These are phyloP conservation scores for Rosa persica DNA, from an alignment of 306 rosid genomes.

Conservation along the genomic window DNA sequence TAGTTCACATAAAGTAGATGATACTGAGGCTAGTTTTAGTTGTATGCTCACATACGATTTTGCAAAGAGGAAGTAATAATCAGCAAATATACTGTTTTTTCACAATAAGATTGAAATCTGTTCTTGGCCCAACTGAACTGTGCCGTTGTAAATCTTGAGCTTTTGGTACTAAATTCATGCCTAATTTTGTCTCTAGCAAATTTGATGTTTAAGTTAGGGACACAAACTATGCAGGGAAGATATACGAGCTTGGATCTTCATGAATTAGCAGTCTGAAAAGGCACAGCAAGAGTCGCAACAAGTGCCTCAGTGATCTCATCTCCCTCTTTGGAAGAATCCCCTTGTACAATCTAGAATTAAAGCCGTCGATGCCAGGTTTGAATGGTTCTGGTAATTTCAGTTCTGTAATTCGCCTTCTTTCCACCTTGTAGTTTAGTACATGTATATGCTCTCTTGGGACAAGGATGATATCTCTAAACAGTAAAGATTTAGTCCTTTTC, in stretches of 20 bases:
- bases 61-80: too few species aligned
- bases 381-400: slow-evolving; percentile 56
- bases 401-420: too few species aligned
- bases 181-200: neutral
- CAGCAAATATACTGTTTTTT: too few species aligned
- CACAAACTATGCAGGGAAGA: slow-evolving; percentile 45
- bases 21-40: neutral
- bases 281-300: slow-evolving; percentile 37
- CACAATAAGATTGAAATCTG: neutral
- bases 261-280: slow-evolving; percentile 43
- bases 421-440: neutral
- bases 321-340: slow-evolving; percentile 38
- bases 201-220: neutral
- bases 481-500: neutral
- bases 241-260: slow-evolving; percentile 48
- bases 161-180: neutral
- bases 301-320: slow-evolving; percentile 49
- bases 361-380: slow-evolving; percentile 42
- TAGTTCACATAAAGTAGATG: neutral
- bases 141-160: neutral
- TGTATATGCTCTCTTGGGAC: neutral
- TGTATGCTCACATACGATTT: too few species aligned
- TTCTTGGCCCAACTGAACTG: too few species aligned
- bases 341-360: slow-evolving; percentile 44
- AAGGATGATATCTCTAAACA: neutral